Base-by-base conservation (phyloP, 2,329 filamentous ascomycete species). In the Juglanconis sp. region DNA sequence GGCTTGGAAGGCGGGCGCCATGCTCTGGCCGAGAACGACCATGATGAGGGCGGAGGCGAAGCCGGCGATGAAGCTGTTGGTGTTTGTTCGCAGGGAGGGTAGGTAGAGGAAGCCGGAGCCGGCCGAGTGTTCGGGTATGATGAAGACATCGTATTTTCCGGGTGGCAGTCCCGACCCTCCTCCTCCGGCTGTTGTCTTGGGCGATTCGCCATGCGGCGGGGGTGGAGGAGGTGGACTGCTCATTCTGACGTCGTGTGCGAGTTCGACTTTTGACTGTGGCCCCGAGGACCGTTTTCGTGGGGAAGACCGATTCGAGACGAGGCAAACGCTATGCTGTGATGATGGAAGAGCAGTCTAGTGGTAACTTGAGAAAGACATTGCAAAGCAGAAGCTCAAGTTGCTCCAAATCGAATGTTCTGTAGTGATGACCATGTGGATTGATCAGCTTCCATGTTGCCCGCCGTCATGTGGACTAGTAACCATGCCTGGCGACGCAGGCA, bases 131-230 rank as follows among this genome's bases (percentile, higher is more conserved):
- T 93, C 91, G 7, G 94, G 94, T 69, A 98, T 93, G 72, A 97
- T 89, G 78, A 97, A 97, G 71, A 98, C 96, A 78, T 98, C 94
- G 76, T 96, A 98, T 72, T 95, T 96, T 58, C 94, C 93, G 1
- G 90, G 83, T 3, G 94, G 94, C 52, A 97, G 79, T 59, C 90
- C 89, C 32, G 80, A 79, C n/a, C 73, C 71, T 57, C 73, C 71
- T 57, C 76, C 73, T 15, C 80, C 74, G 42, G 85, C 81, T 55
- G 85, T 81, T 24, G 84, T 85, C 73, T 88, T 88, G 53, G 91
- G 90, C 66, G 87, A 88, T 70, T 87, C 82, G 75, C 92, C 92
- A 77, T 96, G 92, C 65, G 91, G 92, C 71, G 92, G 92, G 66
- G 90, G 91, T 66, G 91, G 92, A 65, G 92, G 92, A 64, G 92